A percentile compares a stretch with the other conserved stretches of the same genome.
Conservation (phyloP, 2,329 filamentous ascomycete genomes). For the Aspergillus quadricinctus region DNA sequence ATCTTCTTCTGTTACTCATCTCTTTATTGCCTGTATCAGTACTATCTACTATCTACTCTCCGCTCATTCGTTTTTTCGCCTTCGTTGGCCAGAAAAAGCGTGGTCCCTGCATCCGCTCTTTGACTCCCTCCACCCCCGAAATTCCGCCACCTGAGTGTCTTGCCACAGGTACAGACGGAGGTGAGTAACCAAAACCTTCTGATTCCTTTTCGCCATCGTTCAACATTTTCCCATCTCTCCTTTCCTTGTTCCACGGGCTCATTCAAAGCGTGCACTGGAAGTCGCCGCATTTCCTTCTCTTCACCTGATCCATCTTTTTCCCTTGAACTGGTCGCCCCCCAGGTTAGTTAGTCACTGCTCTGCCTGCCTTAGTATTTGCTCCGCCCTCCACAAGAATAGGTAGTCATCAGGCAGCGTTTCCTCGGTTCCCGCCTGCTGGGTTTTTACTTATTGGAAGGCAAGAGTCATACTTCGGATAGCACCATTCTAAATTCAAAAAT, state of each 20-base stretch:
- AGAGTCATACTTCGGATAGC: slow-evolving; percentile 3
- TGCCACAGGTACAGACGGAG: neutral
- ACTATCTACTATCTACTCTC: neutral
- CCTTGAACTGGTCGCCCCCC: slow-evolving; percentile 6
- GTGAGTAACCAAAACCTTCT: neutral
- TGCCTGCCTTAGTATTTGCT: slow-evolving; percentile 8
- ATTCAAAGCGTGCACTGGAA: neutral
- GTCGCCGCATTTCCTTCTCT: neutral
- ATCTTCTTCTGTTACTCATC: neutral
- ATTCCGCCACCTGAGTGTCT: neutral
- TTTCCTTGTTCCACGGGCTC: slow-evolving; percentile 1
- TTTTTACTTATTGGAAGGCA: neutral
- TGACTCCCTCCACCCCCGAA: neutral
- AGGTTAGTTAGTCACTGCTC: slow-evolving; percentile 4
- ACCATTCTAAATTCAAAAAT: neutral
- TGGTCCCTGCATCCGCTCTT: slow-evolving; percentile 19
- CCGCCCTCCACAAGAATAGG: slow-evolving; percentile 7
- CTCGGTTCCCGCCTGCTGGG: neutral
- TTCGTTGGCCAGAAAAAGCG: slow-evolving; percentile 3
- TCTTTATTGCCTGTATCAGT: neutral
- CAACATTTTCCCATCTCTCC: neutral
- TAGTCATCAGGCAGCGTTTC: slow-evolving; percentile 17
- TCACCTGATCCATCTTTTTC: slow-evolving; percentile 5
- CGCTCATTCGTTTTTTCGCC: neutral
- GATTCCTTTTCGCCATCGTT: neutral